Evolutionary conservation across 306 rosid species (phyloP), one percentile per base, ranked within the genome.

Genomic region (Prunus davidiana): DNA sequence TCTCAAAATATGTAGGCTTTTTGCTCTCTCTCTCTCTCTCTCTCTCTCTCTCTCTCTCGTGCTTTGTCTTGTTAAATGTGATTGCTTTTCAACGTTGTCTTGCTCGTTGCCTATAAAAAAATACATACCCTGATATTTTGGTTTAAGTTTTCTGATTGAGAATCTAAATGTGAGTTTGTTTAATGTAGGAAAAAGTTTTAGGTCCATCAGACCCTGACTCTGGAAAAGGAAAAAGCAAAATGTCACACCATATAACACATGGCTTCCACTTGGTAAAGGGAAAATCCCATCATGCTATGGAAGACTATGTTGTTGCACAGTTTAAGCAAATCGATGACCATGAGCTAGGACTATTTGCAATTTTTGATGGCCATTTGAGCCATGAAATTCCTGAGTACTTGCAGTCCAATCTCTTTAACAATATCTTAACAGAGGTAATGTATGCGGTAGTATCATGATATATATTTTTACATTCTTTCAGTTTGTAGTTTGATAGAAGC

Each of bases 191-290:
- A 81, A 95, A 92, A 34, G 96, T 95, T 65, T 72, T 92, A 75
- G 83, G 87, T 13, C 56, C 90, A 14, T 91, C 97, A 3, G 97
- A 92, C 75, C 61, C 97, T 2, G 97, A 92, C 79, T 90, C 98
- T 22, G 99, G 98, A 79, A 96, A 96, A 83, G 99, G 99, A 70
- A 96, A 96, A 89, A 96, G 99, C 96, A 96, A 96, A 87, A 84
- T 90, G 84, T 86, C 86, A 10, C 91, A 92, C 82, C 67, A 83
- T 68, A 71, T 89, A 12, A 90, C 91, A 56, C 99, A 90, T 84
- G 99, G 97, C 69, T 95, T 80, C 78, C 96, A 92, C 83, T 84
- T 95, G 92, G 96, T 95, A 10, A 87, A 95, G 81, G 99, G 97
- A 72, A 90, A 71, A 85, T 84, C 92, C 15, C 69, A 73, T 55